Percentiles rank a stretch among this genome's conserved stretches.
Evolutionary conservation across 306 rosid species (phyloP).

Genomic region (Lablab purpureus): DNA sequence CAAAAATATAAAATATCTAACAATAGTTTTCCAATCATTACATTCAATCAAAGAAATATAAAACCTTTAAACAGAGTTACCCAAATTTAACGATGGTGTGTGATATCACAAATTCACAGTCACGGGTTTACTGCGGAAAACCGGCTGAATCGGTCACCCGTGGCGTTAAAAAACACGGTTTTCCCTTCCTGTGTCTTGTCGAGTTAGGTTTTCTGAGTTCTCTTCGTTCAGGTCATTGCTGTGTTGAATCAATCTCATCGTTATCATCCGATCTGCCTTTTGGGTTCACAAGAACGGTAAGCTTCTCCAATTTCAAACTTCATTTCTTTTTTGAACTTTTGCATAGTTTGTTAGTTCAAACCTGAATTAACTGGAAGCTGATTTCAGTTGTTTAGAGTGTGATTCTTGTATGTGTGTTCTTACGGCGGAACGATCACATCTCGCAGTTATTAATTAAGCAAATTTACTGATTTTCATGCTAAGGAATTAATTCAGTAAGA

Average conservation of each 20-base stretch:
- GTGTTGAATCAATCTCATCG: background rate
- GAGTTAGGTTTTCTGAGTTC: background rate
- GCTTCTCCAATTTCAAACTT: background rate
- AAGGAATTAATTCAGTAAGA: background rate
- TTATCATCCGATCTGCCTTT: background rate
- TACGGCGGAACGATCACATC: background rate
- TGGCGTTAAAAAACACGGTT: background rate
- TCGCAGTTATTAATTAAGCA: background rate
- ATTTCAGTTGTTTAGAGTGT: no score
- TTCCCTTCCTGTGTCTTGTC: background rate
- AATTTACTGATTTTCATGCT: background rate
- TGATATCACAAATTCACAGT: no score
- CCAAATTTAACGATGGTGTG: no score
- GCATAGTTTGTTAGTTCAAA: no score
- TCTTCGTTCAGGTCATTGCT: background rate
- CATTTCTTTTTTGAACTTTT: background rate
- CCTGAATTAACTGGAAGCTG: no score
- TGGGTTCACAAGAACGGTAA: background rate
- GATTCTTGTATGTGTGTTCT: background rate
- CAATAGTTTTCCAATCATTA: no score
- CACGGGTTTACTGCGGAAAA: background rate
- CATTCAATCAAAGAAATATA: no score
- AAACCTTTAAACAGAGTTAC: no score
- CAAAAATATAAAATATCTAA: no score
- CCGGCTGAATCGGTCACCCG: background rate